phyloP scores from a whole-genome alignment of 768 basidiomycete species.

The Rhodotorula kratochvilovae region DNA sequence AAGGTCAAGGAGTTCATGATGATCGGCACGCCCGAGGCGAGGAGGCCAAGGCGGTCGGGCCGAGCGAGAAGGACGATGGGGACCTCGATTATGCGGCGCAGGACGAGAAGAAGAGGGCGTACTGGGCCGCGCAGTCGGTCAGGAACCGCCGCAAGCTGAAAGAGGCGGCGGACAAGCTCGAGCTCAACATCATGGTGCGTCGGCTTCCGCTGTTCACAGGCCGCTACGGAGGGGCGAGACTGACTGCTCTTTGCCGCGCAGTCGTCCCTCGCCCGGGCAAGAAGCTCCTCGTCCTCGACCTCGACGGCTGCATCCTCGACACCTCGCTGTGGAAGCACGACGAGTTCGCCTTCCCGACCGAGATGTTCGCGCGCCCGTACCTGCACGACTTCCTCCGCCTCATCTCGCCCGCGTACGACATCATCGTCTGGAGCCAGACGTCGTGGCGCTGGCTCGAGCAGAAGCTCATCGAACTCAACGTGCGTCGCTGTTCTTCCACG shows the following conservation, averaged over 20 bases:
- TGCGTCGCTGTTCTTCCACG: constrained; percentile 47
- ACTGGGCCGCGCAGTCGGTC: constrained; percentile 61
- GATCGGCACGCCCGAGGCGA: constrained; percentile 74
- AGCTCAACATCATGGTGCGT: constrained; percentile 60
- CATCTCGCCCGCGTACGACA: constrained; percentile 77
- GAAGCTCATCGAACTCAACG: constrained; percentile 78
- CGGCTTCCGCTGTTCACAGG: neutral
- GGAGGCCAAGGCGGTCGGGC: constrained; percentile 68
- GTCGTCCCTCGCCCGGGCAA: constrained; percentile 71
- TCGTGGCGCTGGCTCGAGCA: constrained; percentile 85
- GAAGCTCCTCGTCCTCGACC: constrained; percentile 55
- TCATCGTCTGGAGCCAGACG: constrained; percentile 71
- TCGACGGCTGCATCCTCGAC: constrained; percentile 61
- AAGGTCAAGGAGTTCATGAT: constrained; percentile 58
- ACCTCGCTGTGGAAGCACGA: constrained; percentile 41
- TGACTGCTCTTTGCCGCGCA: too few relatives aligned
- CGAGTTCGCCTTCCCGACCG: constrained; percentile 4
- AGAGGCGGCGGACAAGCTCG: constrained; percentile 63
- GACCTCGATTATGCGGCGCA: constrained; percentile 69
- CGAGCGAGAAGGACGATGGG: constrained; percentile 64
- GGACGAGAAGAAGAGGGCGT: constrained; percentile 52
- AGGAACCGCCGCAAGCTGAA: constrained; percentile 76
- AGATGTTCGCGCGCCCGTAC: constrained; percentile 73
- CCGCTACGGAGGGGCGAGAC: too few relatives aligned
- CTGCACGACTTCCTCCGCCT: constrained; percentile 78